These are phyloP conservation scores for Penicillium cosmopolitanum DNA, from an alignment of 495 filamentous ascomycete genomes.

Conservation along the genomic window DNA sequence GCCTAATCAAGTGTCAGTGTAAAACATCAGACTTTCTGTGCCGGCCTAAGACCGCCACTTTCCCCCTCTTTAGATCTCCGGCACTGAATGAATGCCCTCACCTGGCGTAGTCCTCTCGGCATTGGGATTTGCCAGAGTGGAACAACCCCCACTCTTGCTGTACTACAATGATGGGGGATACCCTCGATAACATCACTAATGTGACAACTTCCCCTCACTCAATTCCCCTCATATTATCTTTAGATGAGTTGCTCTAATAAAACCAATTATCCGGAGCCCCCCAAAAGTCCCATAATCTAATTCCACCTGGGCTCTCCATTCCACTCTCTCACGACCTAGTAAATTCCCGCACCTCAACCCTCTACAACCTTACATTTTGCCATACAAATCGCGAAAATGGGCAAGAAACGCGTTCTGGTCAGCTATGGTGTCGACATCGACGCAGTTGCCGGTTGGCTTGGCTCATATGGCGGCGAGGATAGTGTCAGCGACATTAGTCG, in stretches of 20 bases:
- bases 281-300: too few species aligned
- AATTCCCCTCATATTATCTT: neutral
- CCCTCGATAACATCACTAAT: neutral
- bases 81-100: too few species aligned
- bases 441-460: slow-evolving; percentile 73
- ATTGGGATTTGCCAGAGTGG: slow-evolving; percentile 34
- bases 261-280: neutral
- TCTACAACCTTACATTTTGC: slow-evolving; percentile 5
- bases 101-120: neutral
- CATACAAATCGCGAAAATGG: slow-evolving; percentile 43
- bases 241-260: neutral
- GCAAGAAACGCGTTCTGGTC: slow-evolving; percentile 63
- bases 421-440: slow-evolving; percentile 66
- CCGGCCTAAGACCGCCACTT: too few species aligned
- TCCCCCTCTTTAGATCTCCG: too few species aligned
- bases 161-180: slow-evolving; percentile 60
- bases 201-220: neutral
- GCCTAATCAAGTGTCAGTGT: too few species aligned
- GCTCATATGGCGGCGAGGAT: slow-evolving; percentile 73
- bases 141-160: slow-evolving; percentile 67
- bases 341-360: neutral
- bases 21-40: too few species aligned
- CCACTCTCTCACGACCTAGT: neutral
- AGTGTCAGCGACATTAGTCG: slow-evolving; percentile 68
- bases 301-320: neutral